phyloP scores from a whole-genome alignment of 2,329 filamentous ascomycete species.

The Diaporthe sp. region DNA sequence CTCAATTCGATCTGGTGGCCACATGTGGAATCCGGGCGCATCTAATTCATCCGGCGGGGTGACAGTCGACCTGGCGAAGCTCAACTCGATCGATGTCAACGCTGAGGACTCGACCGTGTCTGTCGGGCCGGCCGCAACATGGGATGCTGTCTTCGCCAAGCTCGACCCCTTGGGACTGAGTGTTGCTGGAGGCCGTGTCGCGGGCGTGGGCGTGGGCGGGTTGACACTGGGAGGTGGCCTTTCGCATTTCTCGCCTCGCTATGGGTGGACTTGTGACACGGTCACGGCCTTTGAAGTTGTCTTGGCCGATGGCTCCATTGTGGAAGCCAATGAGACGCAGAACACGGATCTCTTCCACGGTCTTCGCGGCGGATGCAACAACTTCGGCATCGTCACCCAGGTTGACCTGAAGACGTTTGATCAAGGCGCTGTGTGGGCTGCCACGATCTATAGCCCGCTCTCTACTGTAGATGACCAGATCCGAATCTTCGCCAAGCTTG shows the following conservation, averaged over 20 bases:
- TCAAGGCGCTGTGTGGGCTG: slow-evolving; percentile 35
- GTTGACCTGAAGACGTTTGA: slow-evolving; percentile 36
- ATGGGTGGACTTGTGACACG: slow-evolving; percentile 36
- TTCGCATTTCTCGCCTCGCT: slow-evolving; percentile 29
- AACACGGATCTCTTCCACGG: slow-evolving; percentile 36
- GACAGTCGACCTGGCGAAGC: slow-evolving; percentile 1
- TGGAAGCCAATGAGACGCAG: not conserved
- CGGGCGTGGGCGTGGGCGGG: slow-evolving; percentile 33
- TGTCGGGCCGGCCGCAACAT: slow-evolving; percentile 28
- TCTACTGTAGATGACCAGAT: slow-evolving; percentile 12
- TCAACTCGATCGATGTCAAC: slow-evolving; percentile 5
- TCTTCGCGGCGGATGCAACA: slow-evolving; percentile 37
- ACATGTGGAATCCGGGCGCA: slow-evolving; percentile 4
- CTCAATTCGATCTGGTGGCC: slow-evolving; percentile 20
- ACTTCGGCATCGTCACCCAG: slow-evolving; percentile 40
- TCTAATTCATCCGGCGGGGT: slow-evolving; percentile 10
- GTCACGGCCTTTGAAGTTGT: slow-evolving; percentile 23
- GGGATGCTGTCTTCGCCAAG: slow-evolving; percentile 32
- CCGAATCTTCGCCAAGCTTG: not conserved
- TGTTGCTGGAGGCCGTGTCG: slow-evolving; percentile 35
- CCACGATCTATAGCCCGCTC: not conserved
- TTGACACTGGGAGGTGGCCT: slow-evolving; percentile 33
- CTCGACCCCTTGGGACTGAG: slow-evolving; percentile 35
- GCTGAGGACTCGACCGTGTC: not conserved
- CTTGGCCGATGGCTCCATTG: slow-evolving; percentile 1